Evolutionary conservation across 2,329 filamentous ascomycete species (phyloP).

Genomic region (Colletotrichum orchidophilum): DNA sequence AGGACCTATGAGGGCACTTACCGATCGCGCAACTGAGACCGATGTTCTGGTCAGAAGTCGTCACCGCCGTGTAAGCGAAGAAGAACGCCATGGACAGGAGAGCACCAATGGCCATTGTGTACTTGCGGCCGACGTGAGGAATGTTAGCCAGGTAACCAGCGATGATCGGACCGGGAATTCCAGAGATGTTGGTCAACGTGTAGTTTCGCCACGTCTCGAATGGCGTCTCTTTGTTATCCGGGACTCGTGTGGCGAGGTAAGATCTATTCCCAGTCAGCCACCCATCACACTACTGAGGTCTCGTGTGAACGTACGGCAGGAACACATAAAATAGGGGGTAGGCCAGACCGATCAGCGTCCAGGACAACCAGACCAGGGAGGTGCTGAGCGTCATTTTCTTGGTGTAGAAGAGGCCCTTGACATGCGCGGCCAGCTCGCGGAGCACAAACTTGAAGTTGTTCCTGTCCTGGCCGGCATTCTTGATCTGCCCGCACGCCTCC

Average conservation of each 20-base stretch:
- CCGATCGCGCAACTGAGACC: conserved; percentile 71
- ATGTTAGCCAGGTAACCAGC: conserved; percentile 73
- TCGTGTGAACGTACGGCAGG: conserved; percentile 58
- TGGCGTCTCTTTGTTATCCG: conserved; percentile 1
- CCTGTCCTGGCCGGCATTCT: conserved; percentile 43
- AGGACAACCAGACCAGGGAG: conserved; percentile 72
- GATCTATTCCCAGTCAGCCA: background rate
- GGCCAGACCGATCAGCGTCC: conserved; percentile 75
- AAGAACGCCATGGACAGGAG: conserved; percentile 75
- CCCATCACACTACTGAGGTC: background rate
- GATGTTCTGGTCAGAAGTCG: conserved; percentile 68
- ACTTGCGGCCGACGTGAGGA: conserved; percentile 66
- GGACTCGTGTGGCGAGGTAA: conserved; percentile 20
- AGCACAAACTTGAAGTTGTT: conserved; percentile 9
- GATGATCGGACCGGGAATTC: conserved; percentile 75
- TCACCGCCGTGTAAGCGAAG: conserved; percentile 77
- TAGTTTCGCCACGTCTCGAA: conserved; percentile 76
- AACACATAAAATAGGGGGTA: conserved; percentile 83
- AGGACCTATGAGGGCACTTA: no score
- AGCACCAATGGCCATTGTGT: conserved; percentile 74
- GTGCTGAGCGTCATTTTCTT: conserved; percentile 69
- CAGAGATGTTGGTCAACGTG: conserved; percentile 71
- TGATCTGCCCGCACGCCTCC: conserved; percentile 54
- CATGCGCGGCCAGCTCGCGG: conserved; percentile 53
- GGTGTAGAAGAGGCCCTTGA: conserved; percentile 72